A percentile compares a stretch with the other conserved stretches of the same genome.
Evolutionary conservation across 768 basidiomycete genomes (phyloP).

Genomic region (Mycena pura): DNA sequence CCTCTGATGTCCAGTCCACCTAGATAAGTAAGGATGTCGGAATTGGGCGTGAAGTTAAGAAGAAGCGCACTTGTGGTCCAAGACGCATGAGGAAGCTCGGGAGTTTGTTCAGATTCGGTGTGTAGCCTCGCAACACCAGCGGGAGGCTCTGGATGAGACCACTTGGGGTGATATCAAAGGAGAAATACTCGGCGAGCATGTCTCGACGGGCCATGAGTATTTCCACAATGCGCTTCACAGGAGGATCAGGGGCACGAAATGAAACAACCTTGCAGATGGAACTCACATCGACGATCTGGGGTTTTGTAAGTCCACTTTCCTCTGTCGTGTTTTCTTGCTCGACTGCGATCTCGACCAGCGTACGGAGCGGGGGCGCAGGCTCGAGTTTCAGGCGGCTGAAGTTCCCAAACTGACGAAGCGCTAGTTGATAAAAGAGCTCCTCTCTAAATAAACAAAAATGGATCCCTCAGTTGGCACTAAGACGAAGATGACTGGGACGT

Average conservation of each 20-base stretch:
- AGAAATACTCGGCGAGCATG: constrained; percentile 95
- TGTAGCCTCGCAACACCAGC: constrained; percentile 83
- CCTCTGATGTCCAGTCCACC: constrained; percentile 90
- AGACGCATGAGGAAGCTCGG: constrained; percentile 91
- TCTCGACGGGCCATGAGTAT: constrained; percentile 66
- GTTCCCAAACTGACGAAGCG: constrained; percentile 88
- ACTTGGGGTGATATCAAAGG: constrained; percentile 67
- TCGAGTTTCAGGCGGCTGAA: constrained; percentile 79
- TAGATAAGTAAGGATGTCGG: constrained; percentile 40
- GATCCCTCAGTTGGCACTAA: neutral
- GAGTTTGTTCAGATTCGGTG: constrained; percentile 89
- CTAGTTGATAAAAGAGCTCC: constrained; percentile 95
- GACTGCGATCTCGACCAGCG: constrained; percentile 80
- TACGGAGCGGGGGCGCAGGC: constrained; percentile 77
- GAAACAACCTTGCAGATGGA: neutral
- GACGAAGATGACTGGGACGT: constrained; percentile 41
- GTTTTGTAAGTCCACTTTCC: constrained; percentile 59
- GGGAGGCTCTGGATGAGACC: constrained; percentile 83
- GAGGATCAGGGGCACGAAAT: neutral
- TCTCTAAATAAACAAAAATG: constrained; percentile 57
- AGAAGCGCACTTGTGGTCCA: constrained; percentile 77
- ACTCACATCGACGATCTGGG: constrained; percentile 75
- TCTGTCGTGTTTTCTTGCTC: constrained; percentile 68
- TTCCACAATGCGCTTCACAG: constrained; percentile 65
- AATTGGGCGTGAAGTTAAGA: neutral